Evolutionary conservation across 306 rosid species (phyloP), one percentile per base, ranked within the genome.

Genomic region (Quercus ilex): DNA sequence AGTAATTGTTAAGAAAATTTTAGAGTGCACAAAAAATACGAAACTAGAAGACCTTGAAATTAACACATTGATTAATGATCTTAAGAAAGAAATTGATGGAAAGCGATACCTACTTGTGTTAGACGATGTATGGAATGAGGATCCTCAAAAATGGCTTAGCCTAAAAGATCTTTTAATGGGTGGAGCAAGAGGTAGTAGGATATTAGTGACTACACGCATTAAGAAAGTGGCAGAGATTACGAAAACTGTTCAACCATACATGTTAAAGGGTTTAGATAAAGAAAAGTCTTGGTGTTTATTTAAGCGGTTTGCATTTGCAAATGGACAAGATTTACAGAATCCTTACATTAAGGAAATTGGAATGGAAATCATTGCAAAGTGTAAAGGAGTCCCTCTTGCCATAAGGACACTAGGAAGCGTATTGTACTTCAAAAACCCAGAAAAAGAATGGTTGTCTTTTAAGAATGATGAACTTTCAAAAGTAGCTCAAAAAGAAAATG

Each of bases 341-440:
- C 11, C 43, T 6, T 38, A 7, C 2, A 38, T 38, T 38, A 38
- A 7, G 46, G 72, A 8, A 3, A 55, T 77, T 62, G 81, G 74
- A 15, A 25, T 23, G 20, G 41, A 51, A 2, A 51, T 71, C 6
- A 10, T 71, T 28, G 28, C 25, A 10, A 71, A 35, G 11, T 82
- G 85, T 30, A 13, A 3, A 0, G 81, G 78, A 5, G 69, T 77
- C 41, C 78, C 85, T 23, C 62, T 82, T 1, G 81, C 75, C 38
- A 71, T 82, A 0, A 77, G 21, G 56, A 43, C n/a, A 6, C 46
- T 71, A 18, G 85, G 79, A 71, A 52, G 81, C 10, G 23, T 82
- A 38, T 9, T 76, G 69, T 52, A 7, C 26, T 71, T 59, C 0
- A 43, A 13, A 72, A 6, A 12, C 55, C 20, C 56, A 0, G 38